Evolutionary conservation across 164 flowering plant genomes (phyloP), one percentile per base, ranked within the genome.

Genomic region (Echeveria elegans): DNA sequence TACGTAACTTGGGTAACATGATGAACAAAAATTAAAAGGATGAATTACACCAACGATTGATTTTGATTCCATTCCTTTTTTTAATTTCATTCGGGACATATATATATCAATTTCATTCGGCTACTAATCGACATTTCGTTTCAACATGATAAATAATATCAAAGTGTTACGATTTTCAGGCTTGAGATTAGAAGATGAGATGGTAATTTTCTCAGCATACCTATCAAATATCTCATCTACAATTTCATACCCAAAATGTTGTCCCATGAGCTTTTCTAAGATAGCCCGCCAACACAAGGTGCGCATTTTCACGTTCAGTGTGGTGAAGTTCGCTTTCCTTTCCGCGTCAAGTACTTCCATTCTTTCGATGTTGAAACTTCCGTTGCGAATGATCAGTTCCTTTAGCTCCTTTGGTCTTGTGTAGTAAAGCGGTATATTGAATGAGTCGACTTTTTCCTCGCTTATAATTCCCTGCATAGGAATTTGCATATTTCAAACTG

Each of bases 401-500:
- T 34, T 63, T 38, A 63, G 14, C 45, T 63, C 66, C 19, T 36
- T 24, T 34, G 66, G 66, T 3, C 43, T 34, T 36, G 66, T 36
- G 14, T 36, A 63, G 66, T 63, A 63, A 2, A 63, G 43, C n/a
- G 66, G 66, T 41, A 63, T 24, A n/a, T 63, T 63, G 66, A 63
- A 63, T 19, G 41, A 18, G 24, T 63, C 66, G 28, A 63, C 28
- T 36, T 63, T 63, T 6, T 36, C 45, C 29, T 63, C 45, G 18
- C 66, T 63, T 36, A 63, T 36, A n/a, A 18, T 63, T 9, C 66
- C 66, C 66, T 63, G 66, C 66, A 63, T 1, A 34, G 37, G 7
- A 34, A 34, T 43, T 14, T 12, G 5, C 18, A 43, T 43, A 40
- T 7, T 40, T 7, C 45, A 8, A 8, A 2, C 15, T 7, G 11